These are phyloP conservation scores for Suhomyces xylopsoci DNA, from an alignment of 805 yeast species.

Conservation along the genomic window DNA sequence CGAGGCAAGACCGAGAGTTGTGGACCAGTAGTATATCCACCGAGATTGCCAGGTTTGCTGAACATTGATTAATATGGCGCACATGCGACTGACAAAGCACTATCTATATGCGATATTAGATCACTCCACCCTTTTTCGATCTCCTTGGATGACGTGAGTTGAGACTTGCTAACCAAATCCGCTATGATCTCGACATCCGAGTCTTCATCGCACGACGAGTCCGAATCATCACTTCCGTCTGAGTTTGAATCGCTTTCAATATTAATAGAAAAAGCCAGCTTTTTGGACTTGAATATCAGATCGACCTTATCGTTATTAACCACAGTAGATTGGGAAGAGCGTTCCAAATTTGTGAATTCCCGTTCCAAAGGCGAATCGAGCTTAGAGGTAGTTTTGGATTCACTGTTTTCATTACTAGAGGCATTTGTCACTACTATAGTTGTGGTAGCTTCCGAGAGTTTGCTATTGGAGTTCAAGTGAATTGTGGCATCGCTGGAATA, in stretches of 20 bases:
- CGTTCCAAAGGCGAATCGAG: conserved; percentile 20
- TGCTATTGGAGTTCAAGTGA: background rate
- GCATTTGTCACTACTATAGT: background rate
- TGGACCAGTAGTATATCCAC: conserved; percentile 61
- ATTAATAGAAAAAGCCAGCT: background rate
- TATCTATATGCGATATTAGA: conserved; percentile 18
- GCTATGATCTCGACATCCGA: conserved; percentile 21
- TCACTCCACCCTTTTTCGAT: conserved; percentile 10
- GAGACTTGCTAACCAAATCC: conserved; percentile 3
- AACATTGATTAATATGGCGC: background rate
- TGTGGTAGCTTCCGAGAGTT: background rate
- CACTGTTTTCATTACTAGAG: background rate
- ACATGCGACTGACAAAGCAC: conserved; percentile 4
- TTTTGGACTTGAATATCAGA: background rate
- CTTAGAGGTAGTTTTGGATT: background rate
- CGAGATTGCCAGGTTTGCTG: conserved; percentile 44
- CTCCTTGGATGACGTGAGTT: background rate
- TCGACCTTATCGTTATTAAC: background rate
- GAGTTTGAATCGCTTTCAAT: background rate
- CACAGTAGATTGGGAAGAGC: background rate
- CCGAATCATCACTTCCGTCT: background rate
- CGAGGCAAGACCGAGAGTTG: conserved; percentile 75
- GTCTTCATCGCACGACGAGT: conserved; percentile 12
- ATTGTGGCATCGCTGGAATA: background rate
- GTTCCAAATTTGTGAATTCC: background rate